A percentile compares a stretch with the other conserved stretches of the same genome.
Evolutionary conservation across 257 asterid species (phyloP).

Genomic region (Euphrasia confusa): DNA sequence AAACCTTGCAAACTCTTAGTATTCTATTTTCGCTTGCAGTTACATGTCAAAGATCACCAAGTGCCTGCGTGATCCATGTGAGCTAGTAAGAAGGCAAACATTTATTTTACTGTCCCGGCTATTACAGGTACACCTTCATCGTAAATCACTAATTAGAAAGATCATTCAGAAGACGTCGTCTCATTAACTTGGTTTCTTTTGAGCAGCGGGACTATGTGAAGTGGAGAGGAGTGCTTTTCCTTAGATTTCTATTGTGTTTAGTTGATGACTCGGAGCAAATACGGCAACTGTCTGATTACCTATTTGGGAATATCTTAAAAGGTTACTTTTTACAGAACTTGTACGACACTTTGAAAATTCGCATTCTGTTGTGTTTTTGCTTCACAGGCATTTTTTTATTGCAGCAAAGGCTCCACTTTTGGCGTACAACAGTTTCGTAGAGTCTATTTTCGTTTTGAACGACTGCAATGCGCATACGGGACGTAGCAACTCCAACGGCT

Average conservation of each 20-base stretch:
- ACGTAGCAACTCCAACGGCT: slow-evolving; percentile 52
- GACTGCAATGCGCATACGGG: slow-evolving; percentile 95
- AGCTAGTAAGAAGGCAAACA: slow-evolving; percentile 86
- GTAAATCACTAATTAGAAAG: slow-evolving; percentile 13
- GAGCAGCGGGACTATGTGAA: slow-evolving; percentile 89
- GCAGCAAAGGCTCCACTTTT: slow-evolving; percentile 97
- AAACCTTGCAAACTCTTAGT: slow-evolving; percentile 6
- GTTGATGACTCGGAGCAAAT: slow-evolving; percentile 86
- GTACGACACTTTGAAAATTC: slow-evolving; percentile 4
- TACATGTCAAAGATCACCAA: slow-evolving; percentile 80
- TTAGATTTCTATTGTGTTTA: slow-evolving; percentile 72
- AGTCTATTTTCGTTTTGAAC: slow-evolving; percentile 74
- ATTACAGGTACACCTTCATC: slow-evolving; percentile 53
- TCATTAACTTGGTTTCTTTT: slow-evolving; percentile 21
- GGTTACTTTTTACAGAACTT: slow-evolving; percentile 36
- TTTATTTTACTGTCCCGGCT: slow-evolving; percentile 84
- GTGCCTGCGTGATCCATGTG: slow-evolving; percentile 89
- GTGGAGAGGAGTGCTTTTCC: slow-evolving; percentile 95
- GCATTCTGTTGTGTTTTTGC: slow-evolving; percentile 7
- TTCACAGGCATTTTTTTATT: slow-evolving; percentile 10
- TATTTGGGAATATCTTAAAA: slow-evolving; percentile 85
- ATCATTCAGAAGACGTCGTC: slow-evolving; percentile 9
- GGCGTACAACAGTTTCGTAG: slow-evolving; percentile 95
- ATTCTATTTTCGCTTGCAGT: slow-evolving; percentile 34
- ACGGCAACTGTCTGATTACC: slow-evolving; percentile 80